Conservation (phyloP, 345 rosid genomes). For the Melaleuca alternifolia region DNA sequence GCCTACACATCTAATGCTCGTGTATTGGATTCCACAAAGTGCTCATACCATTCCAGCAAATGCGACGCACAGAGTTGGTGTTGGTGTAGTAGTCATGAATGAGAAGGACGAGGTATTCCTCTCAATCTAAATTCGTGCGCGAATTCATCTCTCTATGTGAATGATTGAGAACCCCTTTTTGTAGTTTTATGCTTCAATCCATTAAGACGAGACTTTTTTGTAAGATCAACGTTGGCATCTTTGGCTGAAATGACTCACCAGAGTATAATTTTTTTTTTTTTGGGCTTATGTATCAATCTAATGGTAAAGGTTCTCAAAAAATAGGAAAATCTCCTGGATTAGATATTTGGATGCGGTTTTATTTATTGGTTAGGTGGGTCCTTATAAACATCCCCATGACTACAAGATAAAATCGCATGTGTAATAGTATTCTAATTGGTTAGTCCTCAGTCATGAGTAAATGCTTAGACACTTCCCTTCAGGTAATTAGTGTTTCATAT, state of each 20-base stretch:
- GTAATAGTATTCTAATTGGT: background rate
- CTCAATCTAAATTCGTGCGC: background rate
- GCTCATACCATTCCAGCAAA: constrained; percentile 63
- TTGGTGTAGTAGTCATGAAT: constrained; percentile 77
- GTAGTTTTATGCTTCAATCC: background rate
- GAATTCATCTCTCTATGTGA: background rate
- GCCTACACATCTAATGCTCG: constrained; percentile 72
- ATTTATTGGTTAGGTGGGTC: background rate
- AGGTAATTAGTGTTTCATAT: background rate
- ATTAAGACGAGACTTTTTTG: background rate
- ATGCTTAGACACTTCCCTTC: background rate
- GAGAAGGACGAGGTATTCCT: constrained; percentile 58
- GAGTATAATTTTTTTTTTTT: background rate
- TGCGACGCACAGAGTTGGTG: constrained; percentile 74
- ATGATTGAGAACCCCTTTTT: background rate
- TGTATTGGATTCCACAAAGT: constrained; percentile 63
- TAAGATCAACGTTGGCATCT: background rate
- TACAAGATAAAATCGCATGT: background rate
- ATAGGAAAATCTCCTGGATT: background rate
- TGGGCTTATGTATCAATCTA: background rate
- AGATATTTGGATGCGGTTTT: background rate
- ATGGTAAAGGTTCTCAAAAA: background rate
- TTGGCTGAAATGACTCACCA: background rate
- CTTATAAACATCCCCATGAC: background rate
- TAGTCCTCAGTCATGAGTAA: background rate